Evolutionary conservation across 148 eudicot species (phyloP).

Genomic region (Diospyros kaki): DNA sequence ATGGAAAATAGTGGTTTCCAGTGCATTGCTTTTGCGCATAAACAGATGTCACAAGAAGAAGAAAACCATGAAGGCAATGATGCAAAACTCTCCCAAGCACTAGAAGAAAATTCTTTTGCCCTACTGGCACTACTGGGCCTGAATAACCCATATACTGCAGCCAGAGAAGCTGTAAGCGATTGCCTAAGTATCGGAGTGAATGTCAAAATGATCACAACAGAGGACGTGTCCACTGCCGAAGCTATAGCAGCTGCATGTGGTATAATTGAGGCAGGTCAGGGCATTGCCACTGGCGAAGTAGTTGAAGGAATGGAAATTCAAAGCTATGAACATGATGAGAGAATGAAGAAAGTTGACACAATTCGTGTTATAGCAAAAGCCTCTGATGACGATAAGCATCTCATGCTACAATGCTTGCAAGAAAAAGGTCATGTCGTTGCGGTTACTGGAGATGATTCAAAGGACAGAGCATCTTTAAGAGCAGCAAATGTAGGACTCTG

Average conservation of each 20-base stretch:
- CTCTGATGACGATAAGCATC: not conserved
- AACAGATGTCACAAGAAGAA: not conserved
- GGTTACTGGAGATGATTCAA: constrained; percentile 15
- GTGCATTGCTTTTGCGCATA: constrained; percentile 24
- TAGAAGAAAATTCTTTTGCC: not conserved
- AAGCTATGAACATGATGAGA: constrained; percentile 8
- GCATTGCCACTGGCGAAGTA: not conserved
- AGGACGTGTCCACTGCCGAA: constrained; percentile 16
- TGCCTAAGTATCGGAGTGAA: constrained; percentile 9
- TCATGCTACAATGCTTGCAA: constrained; percentile 16
- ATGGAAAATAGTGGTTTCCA: constrained; percentile 15
- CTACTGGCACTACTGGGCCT: constrained; percentile 20
- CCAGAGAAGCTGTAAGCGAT: constrained; percentile 13
- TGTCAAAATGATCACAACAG: constrained; percentile 19
- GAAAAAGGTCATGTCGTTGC: constrained; percentile 19
- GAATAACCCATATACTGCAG: not conserved
- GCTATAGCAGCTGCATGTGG: constrained; percentile 25
- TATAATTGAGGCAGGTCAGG: constrained; percentile 9
- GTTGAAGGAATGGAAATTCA: constrained; percentile 13
- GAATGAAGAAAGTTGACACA: constrained; percentile 12
- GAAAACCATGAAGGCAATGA: not conserved
- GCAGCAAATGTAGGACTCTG: constrained; percentile 19
- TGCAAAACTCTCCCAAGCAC: not conserved
- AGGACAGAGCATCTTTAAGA: constrained; percentile 8
- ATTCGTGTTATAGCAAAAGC: constrained; percentile 22